A percentile compares a stretch with the other conserved stretches of the same genome.
phyloP scores from a whole-genome alignment of 495 filamentous ascomycete species.

The Cercophora newfieldiana region DNA sequence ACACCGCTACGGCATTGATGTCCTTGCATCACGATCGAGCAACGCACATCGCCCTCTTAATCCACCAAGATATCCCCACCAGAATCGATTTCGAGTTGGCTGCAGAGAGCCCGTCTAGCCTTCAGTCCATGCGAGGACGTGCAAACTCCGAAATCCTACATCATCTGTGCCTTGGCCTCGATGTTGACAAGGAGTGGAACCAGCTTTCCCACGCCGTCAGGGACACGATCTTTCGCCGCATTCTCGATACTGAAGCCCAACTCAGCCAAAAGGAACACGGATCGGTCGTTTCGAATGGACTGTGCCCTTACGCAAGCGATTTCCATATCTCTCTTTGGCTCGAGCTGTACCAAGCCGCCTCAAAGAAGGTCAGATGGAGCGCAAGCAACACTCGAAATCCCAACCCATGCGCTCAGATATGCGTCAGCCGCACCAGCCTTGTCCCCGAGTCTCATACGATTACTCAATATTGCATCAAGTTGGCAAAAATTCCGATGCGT shows the following conservation, averaged over 20 bases:
- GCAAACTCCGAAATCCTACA: conserved; percentile 18
- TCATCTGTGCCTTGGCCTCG: conserved; percentile 23
- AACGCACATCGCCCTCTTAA: conserved; percentile 18
- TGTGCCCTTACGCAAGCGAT: conserved; percentile 16
- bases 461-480: neutral
- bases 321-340: conserved; percentile 23
- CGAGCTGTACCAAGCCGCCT: conserved; percentile 2
- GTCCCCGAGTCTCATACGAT: neutral
- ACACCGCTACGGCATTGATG: conserved; percentile 17
- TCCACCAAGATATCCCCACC: conserved; percentile 5
- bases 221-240: conserved; percentile 18
- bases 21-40: conserved; percentile 12
- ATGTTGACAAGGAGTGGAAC: conserved; percentile 25
- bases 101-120: neutral
- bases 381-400: neutral
- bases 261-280: neutral
- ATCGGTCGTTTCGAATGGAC: conserved; percentile 7
- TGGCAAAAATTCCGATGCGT: neutral
- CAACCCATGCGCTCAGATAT: too few species aligned
- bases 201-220: conserved; percentile 13
- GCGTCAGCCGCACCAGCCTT: neutral
- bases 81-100: conserved; percentile 18
- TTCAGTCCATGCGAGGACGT: neutral
- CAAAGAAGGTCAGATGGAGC: conserved; percentile 4
- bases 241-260: neutral